These are phyloP conservation scores for Microbotryum violaceum DNA, from an alignment of 1,284 basidiomycete genomes.

Conservation along the genomic window DNA sequence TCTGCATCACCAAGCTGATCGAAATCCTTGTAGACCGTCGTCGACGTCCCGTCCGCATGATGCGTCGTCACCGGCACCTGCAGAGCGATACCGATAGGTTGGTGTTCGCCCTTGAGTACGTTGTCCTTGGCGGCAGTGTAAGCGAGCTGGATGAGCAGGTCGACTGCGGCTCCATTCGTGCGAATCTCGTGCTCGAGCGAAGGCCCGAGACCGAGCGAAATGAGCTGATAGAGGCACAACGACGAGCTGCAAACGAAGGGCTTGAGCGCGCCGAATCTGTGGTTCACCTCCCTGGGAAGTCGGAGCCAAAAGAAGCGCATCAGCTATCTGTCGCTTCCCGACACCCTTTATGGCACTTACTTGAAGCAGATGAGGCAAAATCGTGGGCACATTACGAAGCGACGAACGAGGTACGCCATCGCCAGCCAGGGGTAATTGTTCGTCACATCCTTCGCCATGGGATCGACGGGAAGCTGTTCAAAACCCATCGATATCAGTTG, in stretches of 20 bases:
- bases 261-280: conserved; percentile 16
- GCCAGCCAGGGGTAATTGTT: conserved; percentile 31
- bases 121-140: conserved; percentile 25
- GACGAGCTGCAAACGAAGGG: conserved; percentile 29
- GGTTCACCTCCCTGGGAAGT: conserved; percentile 1
- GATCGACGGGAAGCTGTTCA: conserved; percentile 27
- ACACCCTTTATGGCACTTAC: background rate
- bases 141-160: conserved; percentile 31
- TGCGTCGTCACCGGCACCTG: conserved; percentile 16
- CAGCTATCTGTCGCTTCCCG: background rate
- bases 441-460: conserved; percentile 10
- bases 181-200: conserved; percentile 31
- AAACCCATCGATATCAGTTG: background rate
- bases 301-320: background rate
- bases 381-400: conserved; percentile 32
- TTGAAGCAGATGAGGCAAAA: conserved; percentile 33
- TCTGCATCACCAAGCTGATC: conserved; percentile 4
- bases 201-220: conserved; percentile 24
- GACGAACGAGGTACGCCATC: conserved; percentile 27
- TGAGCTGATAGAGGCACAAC: conserved; percentile 31
- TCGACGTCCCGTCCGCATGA: background rate
- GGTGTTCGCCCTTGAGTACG: conserved; percentile 13
- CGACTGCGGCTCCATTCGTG: conserved; percentile 27
- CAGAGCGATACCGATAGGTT: conserved; percentile 24
- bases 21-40: conserved; percentile 13